Percentiles rank a stretch among this genome's conserved stretches.
Evolutionary conservation across 2,329 filamentous ascomycete genomes (phyloP).

Genomic region (Drechslera avenae): DNA sequence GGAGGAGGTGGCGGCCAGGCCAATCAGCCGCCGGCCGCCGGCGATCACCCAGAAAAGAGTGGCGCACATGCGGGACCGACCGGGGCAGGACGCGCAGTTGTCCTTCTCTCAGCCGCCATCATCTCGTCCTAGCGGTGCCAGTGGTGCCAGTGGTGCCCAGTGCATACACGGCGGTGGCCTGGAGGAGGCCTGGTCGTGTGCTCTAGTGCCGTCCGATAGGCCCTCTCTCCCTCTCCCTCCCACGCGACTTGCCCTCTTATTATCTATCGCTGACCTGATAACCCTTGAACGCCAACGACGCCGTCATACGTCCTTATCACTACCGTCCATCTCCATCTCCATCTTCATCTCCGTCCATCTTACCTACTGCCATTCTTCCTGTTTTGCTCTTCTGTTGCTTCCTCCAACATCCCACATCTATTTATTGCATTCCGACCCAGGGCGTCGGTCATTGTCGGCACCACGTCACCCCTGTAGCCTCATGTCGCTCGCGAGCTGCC

Average conservation of each 20-base stretch:
- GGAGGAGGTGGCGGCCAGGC: background rate
- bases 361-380: background rate
- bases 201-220: constrained; percentile 3
- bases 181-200: background rate
- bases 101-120: constrained; percentile 7
- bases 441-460: constrained; percentile 16
- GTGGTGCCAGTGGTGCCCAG: constrained; percentile 22
- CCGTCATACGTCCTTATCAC: constrained; percentile 12
- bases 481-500: constrained; percentile 32
- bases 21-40: constrained; percentile 1
- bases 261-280: constrained; percentile 25
- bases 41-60: background rate
- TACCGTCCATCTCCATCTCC: constrained; percentile 1
- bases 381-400: constrained; percentile 1
- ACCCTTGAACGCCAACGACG: constrained; percentile 13
- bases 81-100: constrained; percentile 4
- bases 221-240: no score
- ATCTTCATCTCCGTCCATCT: constrained; percentile 2
- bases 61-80: constrained; percentile 5
- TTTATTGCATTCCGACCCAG: constrained; percentile 3
- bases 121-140: constrained; percentile 1
- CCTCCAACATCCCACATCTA: background rate
- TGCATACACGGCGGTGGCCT: no score
- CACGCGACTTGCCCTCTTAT: constrained; percentile 26
- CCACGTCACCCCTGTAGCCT: constrained; percentile 32